Evolutionary conservation across 164 flowering plant species (phyloP), one percentile per base, ranked within the genome.

Genomic region (Hamamelis virginiana): DNA sequence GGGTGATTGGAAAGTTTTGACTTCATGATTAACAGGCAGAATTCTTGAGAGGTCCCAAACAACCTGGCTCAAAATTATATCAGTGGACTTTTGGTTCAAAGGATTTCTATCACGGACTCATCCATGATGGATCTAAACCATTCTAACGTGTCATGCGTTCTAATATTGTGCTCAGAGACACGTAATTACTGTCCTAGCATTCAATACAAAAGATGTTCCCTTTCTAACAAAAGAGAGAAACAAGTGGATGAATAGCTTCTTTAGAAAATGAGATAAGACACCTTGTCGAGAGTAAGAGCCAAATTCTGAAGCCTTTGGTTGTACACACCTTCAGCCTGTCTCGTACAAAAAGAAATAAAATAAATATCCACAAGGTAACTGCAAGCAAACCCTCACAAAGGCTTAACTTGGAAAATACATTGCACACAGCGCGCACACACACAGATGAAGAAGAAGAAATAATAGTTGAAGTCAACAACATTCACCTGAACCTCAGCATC

Each of bases 211-310:
- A 16, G 22, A 48, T 8, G 38, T 14, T 8, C 19, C 67, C 12
- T 25, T 19, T 4, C 46, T 26, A 13, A 25, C 44, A 45, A 13
- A 50, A 50, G 19, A 21, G 48, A 56, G 47, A 33, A 14, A 16
- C 11, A 64, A 25, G 44, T 48, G 5, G 43, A 6, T 28, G 12
- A 67, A 41, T n/a, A 33, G 56, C 18, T 38, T 1, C 46, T 27
- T 43, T 5, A 33, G 0, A 55, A n/a, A 22, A 62, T 38, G 21
- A 28, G 22, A 1, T 66, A 13, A 55, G 38, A 23, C 59, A 80
- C 99, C 98, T 96, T 96, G 75, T 96, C 98, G 52, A 96, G 90
- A 46, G 98, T 93, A 65, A 96, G 83, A 68, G 98, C 98, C 86
- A 96, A 79, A 81, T 93, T 96, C 77, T 93, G 98, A 77, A 96